Evolutionary conservation across 176 grass and related monocot genomes (phyloP).

Genomic region (Eleusine indica): DNA sequence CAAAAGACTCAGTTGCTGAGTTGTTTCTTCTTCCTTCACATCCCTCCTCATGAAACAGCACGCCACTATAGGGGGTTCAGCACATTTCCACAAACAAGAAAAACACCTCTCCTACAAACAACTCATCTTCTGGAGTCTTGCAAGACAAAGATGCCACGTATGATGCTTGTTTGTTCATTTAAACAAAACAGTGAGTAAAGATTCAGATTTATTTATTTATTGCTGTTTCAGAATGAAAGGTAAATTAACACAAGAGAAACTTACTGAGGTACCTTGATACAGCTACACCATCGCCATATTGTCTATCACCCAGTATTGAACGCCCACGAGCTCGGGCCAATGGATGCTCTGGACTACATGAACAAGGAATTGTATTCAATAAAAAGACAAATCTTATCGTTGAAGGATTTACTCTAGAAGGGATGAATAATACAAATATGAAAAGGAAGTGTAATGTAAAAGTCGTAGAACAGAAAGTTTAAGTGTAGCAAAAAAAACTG

Average conservation of each 20-base stretch:
- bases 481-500: not conserved
- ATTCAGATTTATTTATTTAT: constrained; percentile 35
- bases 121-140: not conserved
- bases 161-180: not conserved
- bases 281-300: constrained; percentile 62
- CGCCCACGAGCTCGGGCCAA: constrained; percentile 63
- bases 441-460: constrained; percentile 15
- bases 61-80: not conserved
- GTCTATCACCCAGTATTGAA: constrained; percentile 84
- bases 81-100: too few relatives aligned
- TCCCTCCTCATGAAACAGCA: not conserved
- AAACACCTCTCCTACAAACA: not conserved
- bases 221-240: constrained; percentile 28
- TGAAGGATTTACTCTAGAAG: constrained; percentile 26
- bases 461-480: not conserved
- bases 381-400: constrained; percentile 24
- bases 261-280: constrained; percentile 96
- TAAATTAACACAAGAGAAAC: constrained; percentile 55
- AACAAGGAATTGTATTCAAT: constrained; percentile 39
- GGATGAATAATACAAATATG: not conserved
- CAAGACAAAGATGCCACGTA: not conserved
- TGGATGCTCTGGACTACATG: constrained; percentile 88
- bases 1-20: not conserved
- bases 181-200: constrained; percentile 29
- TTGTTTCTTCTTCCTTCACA: not conserved